Conservation (phyloP, 1,284 basidiomycete species). For the Sphaerobolus stellatus region DNA sequence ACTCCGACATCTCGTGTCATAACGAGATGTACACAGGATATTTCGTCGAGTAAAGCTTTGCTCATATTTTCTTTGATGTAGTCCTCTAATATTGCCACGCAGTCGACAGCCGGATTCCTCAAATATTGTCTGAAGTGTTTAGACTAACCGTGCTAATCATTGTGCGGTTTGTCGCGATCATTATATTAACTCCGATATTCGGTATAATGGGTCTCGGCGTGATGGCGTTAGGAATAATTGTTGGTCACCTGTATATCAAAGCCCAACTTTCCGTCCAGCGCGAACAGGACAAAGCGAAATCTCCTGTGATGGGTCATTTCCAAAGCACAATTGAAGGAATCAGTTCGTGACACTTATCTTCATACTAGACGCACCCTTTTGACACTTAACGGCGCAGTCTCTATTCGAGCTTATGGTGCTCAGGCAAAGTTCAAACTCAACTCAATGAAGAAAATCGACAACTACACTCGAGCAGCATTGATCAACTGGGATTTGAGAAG, state of each 20-base stretch:
- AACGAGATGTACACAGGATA: conserved; percentile 57
- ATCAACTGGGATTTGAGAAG: conserved; percentile 3
- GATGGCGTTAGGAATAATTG: conserved; percentile 36
- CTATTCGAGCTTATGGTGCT: conserved; percentile 14
- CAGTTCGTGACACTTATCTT: neutral
- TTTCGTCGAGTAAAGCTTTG: conserved; percentile 30
- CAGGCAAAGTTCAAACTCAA: neutral
- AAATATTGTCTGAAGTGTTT: conserved; percentile 24
- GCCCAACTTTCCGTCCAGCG: conserved; percentile 42
- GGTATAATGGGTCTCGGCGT: conserved; percentile 29
- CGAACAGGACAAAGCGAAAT: conserved; percentile 38
- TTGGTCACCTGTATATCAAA: conserved; percentile 48
- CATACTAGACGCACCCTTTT: neutral
- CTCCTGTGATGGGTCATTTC: conserved; percentile 38
- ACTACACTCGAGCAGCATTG: conserved; percentile 4
- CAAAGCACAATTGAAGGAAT: conserved; percentile 34
- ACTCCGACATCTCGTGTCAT: conserved; percentile 57
- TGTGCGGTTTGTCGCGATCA: conserved; percentile 38
- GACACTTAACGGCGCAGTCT: neutral
- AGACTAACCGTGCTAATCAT: conserved; percentile 27
- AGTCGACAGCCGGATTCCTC: conserved; percentile 36
- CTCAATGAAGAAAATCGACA: conserved; percentile 2
- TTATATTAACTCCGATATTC: conserved; percentile 35
- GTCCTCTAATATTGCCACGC: conserved; percentile 22
- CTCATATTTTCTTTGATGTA: conserved; percentile 14